Base-by-base conservation (phyloP, 495 filamentous ascomycete species). In the Chlorociboria aeruginascens region DNA sequence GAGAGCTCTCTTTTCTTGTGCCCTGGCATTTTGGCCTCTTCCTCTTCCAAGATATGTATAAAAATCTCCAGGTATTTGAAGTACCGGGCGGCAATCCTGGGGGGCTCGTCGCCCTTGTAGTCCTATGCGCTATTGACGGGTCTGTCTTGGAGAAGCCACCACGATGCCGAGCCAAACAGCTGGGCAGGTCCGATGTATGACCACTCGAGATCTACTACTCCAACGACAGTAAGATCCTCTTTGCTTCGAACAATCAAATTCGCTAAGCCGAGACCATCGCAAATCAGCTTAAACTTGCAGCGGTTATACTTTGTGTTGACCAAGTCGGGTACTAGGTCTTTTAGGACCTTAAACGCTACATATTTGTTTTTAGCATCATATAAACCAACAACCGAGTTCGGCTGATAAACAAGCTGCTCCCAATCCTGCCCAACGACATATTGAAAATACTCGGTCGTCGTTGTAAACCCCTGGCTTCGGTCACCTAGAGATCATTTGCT, bases 121-220 rank as follows among this genome's bases (percentile, higher is more conserved):
- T 31, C 31, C 10, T 8, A 16, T 1, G 17, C 14, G 1, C 25
- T 20, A 3, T 49, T 9, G 32, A 50, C 30, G 7, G 32, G 46
- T 33, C 34, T 10, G 20, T 49, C 45, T 32, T 41, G 44, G 30
- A 53, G 45, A 29, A 53, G 36, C 63, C 62, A 67, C 62, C 56
- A 66, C 10, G 62, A 62, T 17, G 58, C 61, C 8, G 62, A 62
- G 20, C 45, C 58, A 52, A 63, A 60, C 10, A 67, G 38, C 48
- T 67, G 60, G 28, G 62, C 58, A 0, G 65, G 63, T 35, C 63
- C 63, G 12, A 56, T 53, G 33, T 67, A 67, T 20, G 51, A 54
- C 60, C 59, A 67, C 45, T 66, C 65, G 1, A 64, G 53, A 40
- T 65, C 65, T 1, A 67, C 46, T 7, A 67, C 53, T 38, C 61